phyloP scores from a whole-genome alignment of 257 asterid species.

The Knoxia roxburghii region DNA sequence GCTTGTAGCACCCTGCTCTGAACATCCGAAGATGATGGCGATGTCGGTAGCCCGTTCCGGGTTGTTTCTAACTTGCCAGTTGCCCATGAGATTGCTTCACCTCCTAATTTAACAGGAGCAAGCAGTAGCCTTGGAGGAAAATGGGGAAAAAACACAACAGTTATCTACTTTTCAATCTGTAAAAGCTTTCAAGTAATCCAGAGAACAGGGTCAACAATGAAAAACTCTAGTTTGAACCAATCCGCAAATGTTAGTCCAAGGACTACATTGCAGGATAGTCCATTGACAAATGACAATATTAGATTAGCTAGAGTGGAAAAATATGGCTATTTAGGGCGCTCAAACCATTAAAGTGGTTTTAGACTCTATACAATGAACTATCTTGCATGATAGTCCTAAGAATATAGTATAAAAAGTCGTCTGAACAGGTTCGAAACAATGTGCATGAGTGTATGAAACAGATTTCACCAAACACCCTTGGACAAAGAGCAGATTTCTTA shows the following conservation, averaged over 20 bases:
- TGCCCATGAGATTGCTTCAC: constrained; percentile 71
- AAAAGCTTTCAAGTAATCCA: not conserved
- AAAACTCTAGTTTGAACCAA: too few species aligned
- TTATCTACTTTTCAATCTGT: not conserved
- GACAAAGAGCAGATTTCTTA: not conserved
- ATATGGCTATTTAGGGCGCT: too few species aligned
- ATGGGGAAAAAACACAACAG: constrained; percentile 9
- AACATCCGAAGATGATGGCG: constrained; percentile 81
- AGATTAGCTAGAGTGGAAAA: too few species aligned
- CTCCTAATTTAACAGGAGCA: constrained; percentile 60
- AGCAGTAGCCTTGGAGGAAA: constrained; percentile 43
- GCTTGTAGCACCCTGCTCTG: constrained; percentile 90
- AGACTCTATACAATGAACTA: too few species aligned
- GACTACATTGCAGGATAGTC: too few species aligned
- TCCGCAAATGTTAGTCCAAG: too few species aligned
- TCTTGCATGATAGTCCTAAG: too few species aligned
- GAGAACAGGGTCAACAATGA: not conserved
- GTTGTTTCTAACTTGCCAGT: constrained; percentile 57
- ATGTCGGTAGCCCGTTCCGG: constrained; percentile 75
- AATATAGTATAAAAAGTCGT: too few species aligned
- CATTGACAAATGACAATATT: too few species aligned
- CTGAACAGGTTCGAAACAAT: not conserved
- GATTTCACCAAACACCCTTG: not conserved
- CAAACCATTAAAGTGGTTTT: too few species aligned
- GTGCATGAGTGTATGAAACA: too few species aligned